phyloP scores from a whole-genome alignment of 441 rosid species.

The Populus tomentosa region DNA sequence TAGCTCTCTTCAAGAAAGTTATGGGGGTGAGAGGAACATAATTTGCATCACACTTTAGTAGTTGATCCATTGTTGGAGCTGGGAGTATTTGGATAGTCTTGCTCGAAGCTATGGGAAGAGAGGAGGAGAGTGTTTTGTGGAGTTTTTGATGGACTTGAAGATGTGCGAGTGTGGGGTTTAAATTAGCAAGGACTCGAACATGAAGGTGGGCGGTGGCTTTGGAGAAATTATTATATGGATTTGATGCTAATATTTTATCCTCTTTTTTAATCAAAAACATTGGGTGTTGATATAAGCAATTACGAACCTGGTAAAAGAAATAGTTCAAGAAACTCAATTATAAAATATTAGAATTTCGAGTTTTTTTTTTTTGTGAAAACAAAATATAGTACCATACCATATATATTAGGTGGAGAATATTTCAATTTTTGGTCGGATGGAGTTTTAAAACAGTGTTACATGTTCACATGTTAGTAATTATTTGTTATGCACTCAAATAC shows the following conservation, averaged over 20 bases:
- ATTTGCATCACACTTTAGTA: slow-evolving; percentile 51
- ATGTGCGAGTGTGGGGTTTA: not conserved
- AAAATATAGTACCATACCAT: too few species aligned
- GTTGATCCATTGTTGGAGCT: slow-evolving; percentile 34
- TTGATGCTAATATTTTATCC: not conserved
- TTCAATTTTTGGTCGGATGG: too few species aligned
- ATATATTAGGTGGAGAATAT: too few species aligned
- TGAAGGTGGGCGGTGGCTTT: not conserved
- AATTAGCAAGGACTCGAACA: not conserved
- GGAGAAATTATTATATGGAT: not conserved
- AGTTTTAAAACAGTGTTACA: too few species aligned
- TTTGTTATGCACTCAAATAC: too few species aligned
- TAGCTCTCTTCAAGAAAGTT: slow-evolving; percentile 66
- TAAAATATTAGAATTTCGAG: not conserved
- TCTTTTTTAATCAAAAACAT: too few species aligned
- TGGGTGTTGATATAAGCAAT: not conserved
- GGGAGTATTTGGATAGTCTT: not conserved
- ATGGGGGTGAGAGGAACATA: slow-evolving; percentile 56
- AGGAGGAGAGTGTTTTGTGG: not conserved
- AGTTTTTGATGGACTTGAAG: not conserved
- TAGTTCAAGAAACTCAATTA: not conserved
- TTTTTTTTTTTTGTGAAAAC: too few species aligned
- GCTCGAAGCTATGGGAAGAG: too few species aligned
- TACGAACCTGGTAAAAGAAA: not conserved
- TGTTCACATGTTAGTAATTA: too few species aligned